Percentiles rank a stretch among this genome's conserved stretches.
Conservation (phyloP, 345 rosid species). For the Turritis glabra region DNA sequence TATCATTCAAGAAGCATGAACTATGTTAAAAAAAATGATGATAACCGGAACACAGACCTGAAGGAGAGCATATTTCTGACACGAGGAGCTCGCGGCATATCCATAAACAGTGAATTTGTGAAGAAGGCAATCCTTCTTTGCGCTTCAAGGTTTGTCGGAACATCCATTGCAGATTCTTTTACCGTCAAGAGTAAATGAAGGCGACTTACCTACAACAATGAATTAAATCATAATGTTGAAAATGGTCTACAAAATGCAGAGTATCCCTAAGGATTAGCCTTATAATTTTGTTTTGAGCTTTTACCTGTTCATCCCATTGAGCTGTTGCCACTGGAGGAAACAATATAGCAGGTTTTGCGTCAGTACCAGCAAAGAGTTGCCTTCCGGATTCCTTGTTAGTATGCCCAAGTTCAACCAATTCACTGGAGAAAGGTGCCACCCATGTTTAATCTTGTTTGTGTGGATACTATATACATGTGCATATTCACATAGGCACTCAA, state of each 20-base stretch:
- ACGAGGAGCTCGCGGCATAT: slow-evolving; percentile 92
- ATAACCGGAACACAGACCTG: slow-evolving; percentile 49
- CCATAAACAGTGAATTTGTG: slow-evolving; percentile 93
- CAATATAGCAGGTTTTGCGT: slow-evolving; percentile 76
- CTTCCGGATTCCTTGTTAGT: slow-evolving; percentile 90
- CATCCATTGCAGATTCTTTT: slow-evolving; percentile 85
- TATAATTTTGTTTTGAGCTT: not conserved
- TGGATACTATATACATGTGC: not conserved
- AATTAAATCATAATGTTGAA: slow-evolving; percentile 12
- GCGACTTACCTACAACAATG: slow-evolving; percentile 67
- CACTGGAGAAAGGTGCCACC: slow-evolving; percentile 48
- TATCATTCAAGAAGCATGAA: slow-evolving; percentile 12
- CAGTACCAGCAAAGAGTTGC: slow-evolving; percentile 95
- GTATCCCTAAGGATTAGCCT: not conserved
- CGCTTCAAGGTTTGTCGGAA: slow-evolving; percentile 96
- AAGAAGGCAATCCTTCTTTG: slow-evolving; percentile 94
- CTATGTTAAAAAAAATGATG: not conserved
- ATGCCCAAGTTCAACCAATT: slow-evolving; percentile 78
- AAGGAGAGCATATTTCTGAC: slow-evolving; percentile 96
- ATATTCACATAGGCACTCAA: slow-evolving; percentile 13
- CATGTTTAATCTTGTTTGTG: slow-evolving; percentile 12
- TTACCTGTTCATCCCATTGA: slow-evolving; percentile 96
- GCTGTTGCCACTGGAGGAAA: slow-evolving; percentile 79
- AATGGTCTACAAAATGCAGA: slow-evolving; percentile 12
- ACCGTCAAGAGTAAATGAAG: slow-evolving; percentile 90